These are phyloP conservation scores for Dichotomopilus funicola DNA, from an alignment of 2,329 filamentous ascomycete genomes.

Conservation along the genomic window DNA sequence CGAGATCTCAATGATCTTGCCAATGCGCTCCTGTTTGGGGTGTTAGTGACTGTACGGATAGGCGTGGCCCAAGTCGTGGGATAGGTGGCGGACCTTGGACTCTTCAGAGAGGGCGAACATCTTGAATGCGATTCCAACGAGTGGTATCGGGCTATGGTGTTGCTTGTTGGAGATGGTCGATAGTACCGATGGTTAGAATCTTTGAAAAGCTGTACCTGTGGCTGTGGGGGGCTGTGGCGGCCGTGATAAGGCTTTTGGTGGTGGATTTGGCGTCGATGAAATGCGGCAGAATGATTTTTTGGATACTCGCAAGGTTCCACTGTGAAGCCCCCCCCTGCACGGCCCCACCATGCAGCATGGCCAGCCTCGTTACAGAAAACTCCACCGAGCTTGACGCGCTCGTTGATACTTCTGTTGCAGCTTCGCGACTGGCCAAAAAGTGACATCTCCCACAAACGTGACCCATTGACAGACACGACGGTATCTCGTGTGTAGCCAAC, in stretches of 20 bases:
- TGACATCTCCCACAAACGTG: not conserved
- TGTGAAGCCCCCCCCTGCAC: not conserved
- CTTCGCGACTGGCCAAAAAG: not conserved
- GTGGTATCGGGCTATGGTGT: not conserved
- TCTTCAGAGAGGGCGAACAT: constrained; percentile 80
- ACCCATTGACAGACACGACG: not conserved
- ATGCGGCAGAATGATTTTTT: constrained; percentile 18
- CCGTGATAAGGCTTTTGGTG: not conserved
- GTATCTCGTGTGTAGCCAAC: not conserved
- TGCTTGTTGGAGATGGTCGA: not conserved
- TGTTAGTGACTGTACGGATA: constrained; percentile 10
- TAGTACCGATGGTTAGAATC: not conserved
- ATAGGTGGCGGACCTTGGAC: constrained; percentile 64
- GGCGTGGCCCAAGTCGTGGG: not conserved
- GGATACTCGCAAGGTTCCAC: constrained; percentile 2
- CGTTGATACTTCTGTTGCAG: not conserved
- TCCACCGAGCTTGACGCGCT: not conserved
- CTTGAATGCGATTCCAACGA: not conserved
- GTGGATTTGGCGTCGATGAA: not conserved
- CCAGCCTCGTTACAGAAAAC: not conserved
- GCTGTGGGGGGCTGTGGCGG: constrained; percentile 1
- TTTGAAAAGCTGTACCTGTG: not conserved
- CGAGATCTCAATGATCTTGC: constrained; percentile 90
- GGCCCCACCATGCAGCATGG: not conserved
- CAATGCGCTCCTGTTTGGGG: constrained; percentile 77